These are phyloP conservation scores for Trichoderma semiorbis DNA, from an alignment of 2,329 filamentous ascomycete species.

Conservation along the genomic window DNA sequence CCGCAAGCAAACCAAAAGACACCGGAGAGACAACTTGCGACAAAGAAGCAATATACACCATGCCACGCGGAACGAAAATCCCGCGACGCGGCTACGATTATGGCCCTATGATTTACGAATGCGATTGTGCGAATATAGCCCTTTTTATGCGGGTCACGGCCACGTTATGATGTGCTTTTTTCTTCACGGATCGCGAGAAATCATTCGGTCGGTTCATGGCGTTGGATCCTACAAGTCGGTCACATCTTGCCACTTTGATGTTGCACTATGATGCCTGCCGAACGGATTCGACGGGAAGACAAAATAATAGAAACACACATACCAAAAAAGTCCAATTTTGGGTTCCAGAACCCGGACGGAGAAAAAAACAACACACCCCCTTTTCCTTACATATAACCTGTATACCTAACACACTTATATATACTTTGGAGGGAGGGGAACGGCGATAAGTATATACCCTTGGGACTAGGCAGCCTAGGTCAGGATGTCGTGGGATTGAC, in stretches of 20 bases:
- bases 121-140: slow-evolving; percentile 15
- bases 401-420: slow-evolving; percentile 19
- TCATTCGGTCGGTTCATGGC: slow-evolving; percentile 6
- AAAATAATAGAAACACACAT: neutral
- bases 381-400: slow-evolving; percentile 14
- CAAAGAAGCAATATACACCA: neutral
- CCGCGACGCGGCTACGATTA: slow-evolving; percentile 11
- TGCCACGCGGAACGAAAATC: neutral
- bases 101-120: slow-evolving; percentile 17
- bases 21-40: neutral
- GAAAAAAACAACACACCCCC: neutral
- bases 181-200: slow-evolving; percentile 4
- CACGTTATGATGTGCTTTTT: slow-evolving; percentile 10
- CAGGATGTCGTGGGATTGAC: slow-evolving; percentile 11
- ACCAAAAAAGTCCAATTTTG: neutral
- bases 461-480: slow-evolving; percentile 13
- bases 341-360: neutral
- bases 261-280: slow-evolving; percentile 2
- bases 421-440: slow-evolving; percentile 13
- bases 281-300: neutral
- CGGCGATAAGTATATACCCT: slow-evolving; percentile 17
- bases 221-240: slow-evolving; percentile 1
- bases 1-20: neutral
- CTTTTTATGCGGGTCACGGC: slow-evolving; percentile 7
- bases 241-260: neutral